Conservation (phyloP, 441 rosid genomes). For the Jatropha multifida region DNA sequence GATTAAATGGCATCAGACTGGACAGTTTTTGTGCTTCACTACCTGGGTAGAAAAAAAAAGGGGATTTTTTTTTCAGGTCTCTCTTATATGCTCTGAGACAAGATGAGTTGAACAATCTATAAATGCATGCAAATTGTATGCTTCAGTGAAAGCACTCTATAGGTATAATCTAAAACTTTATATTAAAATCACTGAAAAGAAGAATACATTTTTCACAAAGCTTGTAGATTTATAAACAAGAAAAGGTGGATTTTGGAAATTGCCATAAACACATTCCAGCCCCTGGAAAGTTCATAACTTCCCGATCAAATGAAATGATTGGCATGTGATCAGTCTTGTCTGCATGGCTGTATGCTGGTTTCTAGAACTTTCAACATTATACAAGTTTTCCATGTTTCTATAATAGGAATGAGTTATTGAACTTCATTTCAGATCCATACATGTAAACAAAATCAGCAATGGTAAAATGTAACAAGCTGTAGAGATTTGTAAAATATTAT, state of each 20-base stretch:
- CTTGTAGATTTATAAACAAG: not conserved
- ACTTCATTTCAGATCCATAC: not conserved
- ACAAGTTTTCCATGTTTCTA: no score
- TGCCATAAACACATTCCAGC: not conserved
- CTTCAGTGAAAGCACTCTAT: not conserved
- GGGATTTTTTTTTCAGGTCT: slow-evolving; percentile 10
- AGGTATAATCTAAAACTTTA: not conserved
- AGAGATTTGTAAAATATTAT: no score
- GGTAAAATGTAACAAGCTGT: not conserved
- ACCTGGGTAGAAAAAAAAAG: slow-evolving; percentile 41
- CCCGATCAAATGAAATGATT: not conserved
- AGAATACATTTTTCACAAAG: not conserved
- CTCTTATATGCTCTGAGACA: not conserved
- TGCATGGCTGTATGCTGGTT: not conserved
- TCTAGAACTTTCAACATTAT: not conserved
- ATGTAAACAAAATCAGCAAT: not conserved
- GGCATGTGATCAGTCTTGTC: not conserved
- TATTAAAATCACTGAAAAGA: not conserved
- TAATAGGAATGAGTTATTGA: not conserved
- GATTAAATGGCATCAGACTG: slow-evolving; percentile 47
- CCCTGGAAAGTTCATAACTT: not conserved
- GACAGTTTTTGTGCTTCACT: slow-evolving; percentile 28
- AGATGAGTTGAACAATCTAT: slow-evolving; percentile 7
- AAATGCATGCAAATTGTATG: slow-evolving; percentile 4
- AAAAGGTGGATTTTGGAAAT: slow-evolving; percentile 1